phyloP scores from a whole-genome alignment of 2,329 filamentous ascomycete genomes.

The Sphaceloma murrayae region DNA sequence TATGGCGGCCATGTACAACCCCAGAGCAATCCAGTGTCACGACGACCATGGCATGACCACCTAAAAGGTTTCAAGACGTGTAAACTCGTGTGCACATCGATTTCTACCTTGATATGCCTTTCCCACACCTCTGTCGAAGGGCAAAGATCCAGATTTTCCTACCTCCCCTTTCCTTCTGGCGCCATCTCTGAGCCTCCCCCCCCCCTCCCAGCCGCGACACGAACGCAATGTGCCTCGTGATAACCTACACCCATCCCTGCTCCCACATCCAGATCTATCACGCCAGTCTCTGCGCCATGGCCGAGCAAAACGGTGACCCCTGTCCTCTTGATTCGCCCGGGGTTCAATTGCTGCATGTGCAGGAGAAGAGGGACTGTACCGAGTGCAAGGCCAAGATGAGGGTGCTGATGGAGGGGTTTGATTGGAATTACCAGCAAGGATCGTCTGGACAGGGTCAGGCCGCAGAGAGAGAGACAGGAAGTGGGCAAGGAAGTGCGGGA shows the following conservation, averaged over 20 bases:
- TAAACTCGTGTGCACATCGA: too few species aligned
- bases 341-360: neutral
- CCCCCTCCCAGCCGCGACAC: neutral
- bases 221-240: neutral
- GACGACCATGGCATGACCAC: too few species aligned
- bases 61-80: too few species aligned
- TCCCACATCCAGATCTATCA: neutral
- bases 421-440: too few species aligned
- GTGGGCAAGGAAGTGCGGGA: neutral
- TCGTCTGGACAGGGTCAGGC: too few species aligned
- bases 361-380: neutral
- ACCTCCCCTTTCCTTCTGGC: neutral
- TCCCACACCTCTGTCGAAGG: too few species aligned
- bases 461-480: neutral
- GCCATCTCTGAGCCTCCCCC: neutral
- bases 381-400: neutral
- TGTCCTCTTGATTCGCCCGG: neutral
- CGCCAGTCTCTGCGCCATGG: neutral
- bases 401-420: neutral
- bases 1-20: too few species aligned
- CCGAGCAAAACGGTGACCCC: neutral
- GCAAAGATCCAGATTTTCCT: too few species aligned
- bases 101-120: too few species aligned
- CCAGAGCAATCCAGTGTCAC: too few species aligned
- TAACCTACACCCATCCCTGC: conserved; percentile 1